Evolutionary conservation across 257 asterid species (phyloP).

Genomic region (Paraleonurus japonicus): DNA sequence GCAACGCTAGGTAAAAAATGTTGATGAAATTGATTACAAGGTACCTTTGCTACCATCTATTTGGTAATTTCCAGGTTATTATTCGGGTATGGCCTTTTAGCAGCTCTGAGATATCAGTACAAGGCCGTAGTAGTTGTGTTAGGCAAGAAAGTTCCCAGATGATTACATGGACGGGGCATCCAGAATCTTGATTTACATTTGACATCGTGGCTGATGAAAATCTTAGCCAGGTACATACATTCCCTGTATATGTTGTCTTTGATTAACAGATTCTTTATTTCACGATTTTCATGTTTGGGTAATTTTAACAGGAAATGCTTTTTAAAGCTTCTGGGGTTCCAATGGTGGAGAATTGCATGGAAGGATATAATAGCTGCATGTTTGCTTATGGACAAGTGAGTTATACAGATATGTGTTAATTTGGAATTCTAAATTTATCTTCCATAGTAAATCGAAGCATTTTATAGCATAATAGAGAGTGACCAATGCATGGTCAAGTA

Average conservation of each 20-base stretch:
- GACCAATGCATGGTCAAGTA: not conserved
- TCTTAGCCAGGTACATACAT: constrained; percentile 72
- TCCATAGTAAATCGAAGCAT: not conserved
- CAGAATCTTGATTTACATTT: constrained; percentile 85
- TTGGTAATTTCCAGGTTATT: constrained; percentile 58
- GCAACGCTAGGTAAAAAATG: not conserved
- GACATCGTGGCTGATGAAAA: constrained; percentile 90
- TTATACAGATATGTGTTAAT: constrained; percentile 3
- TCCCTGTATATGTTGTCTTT: not conserved
- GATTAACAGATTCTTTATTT: not conserved
- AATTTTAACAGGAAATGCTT: constrained; percentile 70
- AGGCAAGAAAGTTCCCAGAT: constrained; percentile 87
- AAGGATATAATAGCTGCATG: constrained; percentile 98
- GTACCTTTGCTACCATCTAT: not conserved
- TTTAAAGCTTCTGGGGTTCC: constrained; percentile 88
- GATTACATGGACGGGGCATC: constrained; percentile 88
- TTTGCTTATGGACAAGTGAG: constrained; percentile 98
- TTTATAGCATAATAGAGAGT: not conserved
- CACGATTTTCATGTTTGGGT: constrained; percentile 13
- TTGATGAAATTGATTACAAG: not conserved
- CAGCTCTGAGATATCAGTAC: constrained; percentile 67
- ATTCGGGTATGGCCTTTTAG: constrained; percentile 87
- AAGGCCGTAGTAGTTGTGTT: constrained; percentile 73
- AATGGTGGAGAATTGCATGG: constrained; percentile 96
- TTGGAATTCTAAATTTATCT: not conserved